A percentile compares a stretch with the other conserved stretches of the same genome.
Conservation (phyloP, 2,329 filamentous ascomycete genomes). For the Leptodontidium sp. region DNA sequence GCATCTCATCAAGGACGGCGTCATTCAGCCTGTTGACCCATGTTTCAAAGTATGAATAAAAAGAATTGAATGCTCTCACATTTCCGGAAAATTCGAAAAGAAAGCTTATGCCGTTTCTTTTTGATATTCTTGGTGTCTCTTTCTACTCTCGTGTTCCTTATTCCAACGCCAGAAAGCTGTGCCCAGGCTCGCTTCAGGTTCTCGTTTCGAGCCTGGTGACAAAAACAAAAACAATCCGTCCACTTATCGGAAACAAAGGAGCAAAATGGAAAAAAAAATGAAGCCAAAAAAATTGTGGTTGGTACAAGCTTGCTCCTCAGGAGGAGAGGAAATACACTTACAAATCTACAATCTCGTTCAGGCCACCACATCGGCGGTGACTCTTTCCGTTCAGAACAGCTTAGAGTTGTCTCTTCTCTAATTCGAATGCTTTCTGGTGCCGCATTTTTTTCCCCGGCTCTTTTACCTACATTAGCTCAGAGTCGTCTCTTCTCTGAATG, state of each 20-base stretch:
- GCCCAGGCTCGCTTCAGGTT: background rate
- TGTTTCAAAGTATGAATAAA: slow-evolving; percentile 11
- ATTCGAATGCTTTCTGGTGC: background rate
- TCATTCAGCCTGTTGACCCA: slow-evolving; percentile 10
- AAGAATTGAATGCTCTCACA: background rate
- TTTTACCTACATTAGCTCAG: background rate
- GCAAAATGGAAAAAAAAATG: background rate
- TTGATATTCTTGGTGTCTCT: too few relatives aligned
- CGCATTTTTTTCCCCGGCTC: background rate
- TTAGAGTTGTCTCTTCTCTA: background rate
- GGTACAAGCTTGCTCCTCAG: background rate
- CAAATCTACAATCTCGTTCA: background rate
- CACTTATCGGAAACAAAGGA: background rate
- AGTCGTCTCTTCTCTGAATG: slow-evolving; percentile 1
- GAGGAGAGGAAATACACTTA: background rate
- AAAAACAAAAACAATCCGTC: background rate
- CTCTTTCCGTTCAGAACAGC: background rate
- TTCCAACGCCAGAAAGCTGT: too few relatives aligned
- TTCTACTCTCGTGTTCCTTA: too few relatives aligned
- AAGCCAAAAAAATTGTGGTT: background rate
- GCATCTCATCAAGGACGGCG: slow-evolving; percentile 5
- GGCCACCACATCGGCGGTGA: background rate
- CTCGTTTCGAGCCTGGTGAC: background rate
- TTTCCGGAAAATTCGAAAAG: too few relatives aligned
- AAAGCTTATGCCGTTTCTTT: too few relatives aligned